A percentile compares a stretch with the other conserved stretches of the same genome.
Conservation (phyloP, 2,329 filamentous ascomycete species). For the Aspergillus puulaauensis region DNA sequence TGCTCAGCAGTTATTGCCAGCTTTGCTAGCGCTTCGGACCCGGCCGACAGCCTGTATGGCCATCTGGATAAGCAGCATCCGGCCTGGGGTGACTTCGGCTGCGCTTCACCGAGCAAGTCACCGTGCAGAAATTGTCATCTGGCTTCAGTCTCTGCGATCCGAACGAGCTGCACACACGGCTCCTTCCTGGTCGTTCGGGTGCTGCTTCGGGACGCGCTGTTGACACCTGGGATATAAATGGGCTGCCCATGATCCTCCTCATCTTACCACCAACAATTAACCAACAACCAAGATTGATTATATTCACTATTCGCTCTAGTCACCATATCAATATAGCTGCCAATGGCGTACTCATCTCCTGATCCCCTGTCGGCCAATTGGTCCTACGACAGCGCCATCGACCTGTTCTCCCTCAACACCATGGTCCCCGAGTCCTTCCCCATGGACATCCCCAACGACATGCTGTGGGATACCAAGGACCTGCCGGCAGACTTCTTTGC, state of each 20-base stretch:
- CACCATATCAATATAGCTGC: background rate
- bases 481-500: constrained; percentile 31
- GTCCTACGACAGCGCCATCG: constrained; percentile 36
- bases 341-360: constrained; percentile 17
- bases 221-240: background rate
- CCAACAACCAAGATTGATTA: background rate
- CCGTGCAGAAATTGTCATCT: constrained; percentile 7
- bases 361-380: constrained; percentile 38
- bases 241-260: background rate
- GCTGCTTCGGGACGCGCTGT: background rate
- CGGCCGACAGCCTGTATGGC: constrained; percentile 17
- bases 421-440: constrained; percentile 30
- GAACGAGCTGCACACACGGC: background rate
- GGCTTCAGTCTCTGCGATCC: background rate
- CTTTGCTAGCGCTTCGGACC: constrained; percentile 14
- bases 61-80: constrained; percentile 21
- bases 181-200: background rate
- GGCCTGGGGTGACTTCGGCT: constrained; percentile 26
- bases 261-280: background rate
- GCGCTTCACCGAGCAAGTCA: constrained; percentile 17
- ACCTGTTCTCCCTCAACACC: constrained; percentile 34
- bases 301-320: background rate
- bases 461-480: constrained; percentile 31
- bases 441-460: constrained; percentile 31
- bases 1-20: no score